A percentile compares a stretch with the other conserved stretches of the same genome.
These are phyloP conservation scores for Aspergillus egyptiacus DNA, from an alignment of 495 filamentous ascomycete species.

Conservation along the genomic window DNA sequence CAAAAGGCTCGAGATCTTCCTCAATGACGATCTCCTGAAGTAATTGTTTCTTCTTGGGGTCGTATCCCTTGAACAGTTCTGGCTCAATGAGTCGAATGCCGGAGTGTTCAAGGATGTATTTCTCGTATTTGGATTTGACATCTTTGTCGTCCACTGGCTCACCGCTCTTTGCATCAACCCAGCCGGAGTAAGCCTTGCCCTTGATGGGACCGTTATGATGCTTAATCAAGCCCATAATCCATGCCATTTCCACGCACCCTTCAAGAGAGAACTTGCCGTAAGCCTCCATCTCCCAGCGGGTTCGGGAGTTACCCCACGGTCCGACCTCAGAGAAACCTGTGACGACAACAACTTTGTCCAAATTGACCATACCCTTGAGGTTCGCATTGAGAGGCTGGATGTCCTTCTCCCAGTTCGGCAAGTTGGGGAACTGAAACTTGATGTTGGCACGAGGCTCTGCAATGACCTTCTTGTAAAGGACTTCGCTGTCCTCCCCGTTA, in stretches of 20 bases:
- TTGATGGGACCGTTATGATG: slow-evolving; percentile 98
- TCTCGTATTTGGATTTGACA: slow-evolving; percentile 93
- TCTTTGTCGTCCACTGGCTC: slow-evolving; percentile 98
- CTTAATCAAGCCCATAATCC: slow-evolving; percentile 99
- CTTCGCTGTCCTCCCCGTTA: slow-evolving; percentile 87
- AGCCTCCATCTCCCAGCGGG: slow-evolving; percentile 98
- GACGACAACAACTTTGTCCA: slow-evolving; percentile 96
- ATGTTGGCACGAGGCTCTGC: slow-evolving; percentile 95
- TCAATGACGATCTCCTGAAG: slow-evolving; percentile 96
- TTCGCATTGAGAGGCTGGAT: slow-evolving; percentile 79
- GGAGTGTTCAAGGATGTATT: slow-evolving; percentile 89
- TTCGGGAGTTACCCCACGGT: slow-evolving; percentile 96
- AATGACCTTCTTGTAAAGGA: slow-evolving; percentile 86
- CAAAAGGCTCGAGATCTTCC: slow-evolving; percentile 94
- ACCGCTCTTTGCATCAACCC: slow-evolving; percentile 90
- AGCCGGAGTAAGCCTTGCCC: slow-evolving; percentile 92
- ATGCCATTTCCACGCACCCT: slow-evolving; percentile 98
- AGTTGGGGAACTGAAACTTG: slow-evolving; percentile 86
- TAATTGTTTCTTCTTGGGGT: slow-evolving; percentile 96
- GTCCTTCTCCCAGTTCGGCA: slow-evolving; percentile 88
- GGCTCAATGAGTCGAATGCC: slow-evolving; percentile 98
- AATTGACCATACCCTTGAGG: slow-evolving; percentile 95
- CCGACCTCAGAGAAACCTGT: slow-evolving; percentile 95
- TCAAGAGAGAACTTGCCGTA: slow-evolving; percentile 94
- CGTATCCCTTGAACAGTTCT: slow-evolving; percentile 94